Evolutionary conservation across 106 monocot species (phyloP), one percentile per base, ranked within the genome.

Genomic region (Cymbidium sinense): DNA sequence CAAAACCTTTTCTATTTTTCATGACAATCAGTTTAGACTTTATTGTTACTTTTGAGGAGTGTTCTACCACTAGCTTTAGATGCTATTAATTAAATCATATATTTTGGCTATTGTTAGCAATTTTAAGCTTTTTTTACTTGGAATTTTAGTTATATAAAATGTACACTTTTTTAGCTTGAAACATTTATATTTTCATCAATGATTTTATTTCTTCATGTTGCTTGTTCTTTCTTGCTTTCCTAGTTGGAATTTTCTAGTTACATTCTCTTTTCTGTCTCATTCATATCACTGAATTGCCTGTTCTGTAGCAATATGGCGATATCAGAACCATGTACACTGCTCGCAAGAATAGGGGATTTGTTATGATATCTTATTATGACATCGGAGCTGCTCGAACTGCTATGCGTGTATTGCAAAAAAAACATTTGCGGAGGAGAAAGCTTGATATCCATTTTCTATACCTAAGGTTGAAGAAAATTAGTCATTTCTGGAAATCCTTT

Each of bases 301-400:
- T 19, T 47, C 77, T 84, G 50, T 82, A 93, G 93, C 89, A 88
- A 88, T 90, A 88, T 90, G 93, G 93, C 52, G 90, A 86, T 72
- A 93, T 93, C 50, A 87, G 93, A 39, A 86, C 80, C 20, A 80
- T 93, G 34, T 93, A 93, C 79, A 93, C 90, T 69, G 79, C 88
- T 70, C 86, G 90, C 78, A 93, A 93, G 43, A 87, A 93, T 34
- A 82, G 93, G 64, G 93, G 93, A 74, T 93, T 93, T 77, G 93
- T 93, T 27, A 93, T 93, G 93, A 93, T 93, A 79, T 90, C 93
- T 74, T 93, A 93, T 51, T 93, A 86, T 75, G 93, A 93, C 76
- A 93, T 93, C 61, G 83, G 93, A 64, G 76, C 76, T 90, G 93
- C 93, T 37, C 79, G 90, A 76, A 85, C 62, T 79, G 93, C 93